Evolutionary conservation across 805 yeast species (phyloP).

Genomic region (Blastobotrys attinorum): DNA sequence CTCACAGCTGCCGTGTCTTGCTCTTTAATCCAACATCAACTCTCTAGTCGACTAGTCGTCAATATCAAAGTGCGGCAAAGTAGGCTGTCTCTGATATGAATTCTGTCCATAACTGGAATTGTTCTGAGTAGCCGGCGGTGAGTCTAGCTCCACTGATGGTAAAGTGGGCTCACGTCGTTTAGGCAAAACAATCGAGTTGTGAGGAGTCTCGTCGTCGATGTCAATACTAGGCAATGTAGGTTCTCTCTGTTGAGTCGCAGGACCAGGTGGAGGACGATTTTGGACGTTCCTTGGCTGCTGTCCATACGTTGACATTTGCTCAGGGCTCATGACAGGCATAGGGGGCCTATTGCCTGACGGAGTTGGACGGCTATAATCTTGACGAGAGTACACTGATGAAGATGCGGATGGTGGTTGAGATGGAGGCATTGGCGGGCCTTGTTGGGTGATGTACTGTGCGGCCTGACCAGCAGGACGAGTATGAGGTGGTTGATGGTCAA

Average conservation of each 20-base stretch:
- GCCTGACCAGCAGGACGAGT: too few relatives aligned
- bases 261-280: neutral
- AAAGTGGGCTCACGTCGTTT: neutral
- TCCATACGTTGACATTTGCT: too few relatives aligned
- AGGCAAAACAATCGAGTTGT: too few relatives aligned
- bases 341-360: too few relatives aligned
- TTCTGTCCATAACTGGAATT: too few relatives aligned
- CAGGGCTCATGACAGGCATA: too few relatives aligned
- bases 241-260: neutral
- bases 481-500: too few relatives aligned
- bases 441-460: too few relatives aligned
- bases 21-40: too few relatives aligned
- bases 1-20: too few relatives aligned
- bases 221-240: conserved; percentile 6
- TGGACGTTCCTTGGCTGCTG: neutral
- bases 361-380: neutral
- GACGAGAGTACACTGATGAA: neutral
- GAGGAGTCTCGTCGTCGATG: conserved; percentile 3
- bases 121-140: neutral
- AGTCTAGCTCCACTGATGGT: neutral
- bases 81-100: conserved; percentile 16
- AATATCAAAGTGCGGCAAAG: conserved; percentile 19
- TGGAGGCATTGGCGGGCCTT: neutral
- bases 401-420: neutral
- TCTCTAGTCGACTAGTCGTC: too few relatives aligned